phyloP scores from a whole-genome alignment of 2,329 filamentous ascomycete species.

The Nigrospora oryzae region DNA sequence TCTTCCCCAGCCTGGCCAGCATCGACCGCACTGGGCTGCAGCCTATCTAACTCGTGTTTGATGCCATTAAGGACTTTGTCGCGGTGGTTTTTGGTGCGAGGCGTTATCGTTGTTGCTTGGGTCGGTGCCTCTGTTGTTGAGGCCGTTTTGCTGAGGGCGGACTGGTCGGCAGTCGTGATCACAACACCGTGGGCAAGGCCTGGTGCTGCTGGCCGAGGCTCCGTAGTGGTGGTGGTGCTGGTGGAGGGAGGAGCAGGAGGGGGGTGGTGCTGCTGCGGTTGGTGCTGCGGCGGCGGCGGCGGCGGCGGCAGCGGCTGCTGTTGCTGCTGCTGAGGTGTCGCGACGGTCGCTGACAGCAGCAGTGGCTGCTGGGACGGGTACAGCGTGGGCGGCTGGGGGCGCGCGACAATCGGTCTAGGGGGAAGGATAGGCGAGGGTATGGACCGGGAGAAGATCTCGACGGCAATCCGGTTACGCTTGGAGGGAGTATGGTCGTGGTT shows the following conservation, averaged over 20 bases:
- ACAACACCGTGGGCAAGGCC: slow-evolving; percentile 4
- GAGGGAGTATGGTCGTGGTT: slow-evolving; percentile 34
- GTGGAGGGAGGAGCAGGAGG: slow-evolving; percentile 7
- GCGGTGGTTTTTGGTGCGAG: slow-evolving; percentile 37
- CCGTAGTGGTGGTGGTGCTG: slow-evolving; percentile 10
- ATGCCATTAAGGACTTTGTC: slow-evolving; percentile 54
- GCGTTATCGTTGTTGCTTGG: slow-evolving; percentile 15
- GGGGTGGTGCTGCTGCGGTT: slow-evolving; percentile 4
- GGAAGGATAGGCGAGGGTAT: slow-evolving; percentile 11
- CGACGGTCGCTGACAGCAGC: slow-evolving; percentile 9
- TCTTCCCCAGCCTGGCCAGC: slow-evolving; percentile 34
- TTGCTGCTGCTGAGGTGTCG: slow-evolving; percentile 14
- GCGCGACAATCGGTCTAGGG: slow-evolving; percentile 16
- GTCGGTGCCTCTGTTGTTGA: slow-evolving; percentile 6
- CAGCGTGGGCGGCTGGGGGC: slow-evolving; percentile 10
- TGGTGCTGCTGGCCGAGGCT: slow-evolving; percentile 1
- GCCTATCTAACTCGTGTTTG: slow-evolving; percentile 48
- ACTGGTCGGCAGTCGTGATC: slow-evolving; percentile 2
- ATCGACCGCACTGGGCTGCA: slow-evolving; percentile 40
- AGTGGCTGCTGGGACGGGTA: slow-evolving; percentile 4
- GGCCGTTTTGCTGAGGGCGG: slow-evolving; percentile 6
- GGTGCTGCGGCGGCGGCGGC: slow-evolving; percentile 9
- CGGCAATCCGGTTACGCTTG: slow-evolving; percentile 43
- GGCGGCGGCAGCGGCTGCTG: slow-evolving; percentile 8
- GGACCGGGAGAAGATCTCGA: slow-evolving; percentile 37